Percentiles rank a stretch among this genome's conserved stretches.
phyloP scores from a whole-genome alignment of 176 grass and related monocot genomes.

The Paspalum notatum region DNA sequence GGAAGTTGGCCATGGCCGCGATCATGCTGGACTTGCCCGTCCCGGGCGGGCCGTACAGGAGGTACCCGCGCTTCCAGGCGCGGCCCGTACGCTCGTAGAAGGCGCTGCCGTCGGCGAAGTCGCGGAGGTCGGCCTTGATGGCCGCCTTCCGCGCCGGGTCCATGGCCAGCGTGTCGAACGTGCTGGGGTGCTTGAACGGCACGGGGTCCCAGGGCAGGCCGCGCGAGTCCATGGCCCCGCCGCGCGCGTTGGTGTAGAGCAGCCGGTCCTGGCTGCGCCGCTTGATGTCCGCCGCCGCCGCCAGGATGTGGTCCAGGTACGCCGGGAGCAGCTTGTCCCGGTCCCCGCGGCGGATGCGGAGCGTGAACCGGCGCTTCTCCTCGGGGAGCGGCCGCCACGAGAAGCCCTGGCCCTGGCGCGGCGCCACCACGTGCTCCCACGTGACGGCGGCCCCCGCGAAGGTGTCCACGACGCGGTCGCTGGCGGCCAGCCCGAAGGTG shows the following conservation, averaged over 20 bases:
- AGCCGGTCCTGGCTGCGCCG: slow-evolving; percentile 80
- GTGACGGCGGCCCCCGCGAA: slow-evolving; percentile 67
- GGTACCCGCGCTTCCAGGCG: slow-evolving; percentile 81
- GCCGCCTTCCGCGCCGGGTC: slow-evolving; percentile 56
- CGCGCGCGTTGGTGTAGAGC: slow-evolving; percentile 83
- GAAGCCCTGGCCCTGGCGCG: slow-evolving; percentile 63
- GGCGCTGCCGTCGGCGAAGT: slow-evolving; percentile 58
- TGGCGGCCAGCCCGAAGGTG: slow-evolving; percentile 86
- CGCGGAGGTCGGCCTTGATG: slow-evolving; percentile 77
- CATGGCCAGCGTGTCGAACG: slow-evolving; percentile 94
- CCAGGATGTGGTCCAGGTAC: slow-evolving; percentile 89
- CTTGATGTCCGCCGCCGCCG: slow-evolving; percentile 54
- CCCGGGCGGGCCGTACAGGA: slow-evolving; percentile 76
- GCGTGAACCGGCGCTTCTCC: slow-evolving; percentile 91
- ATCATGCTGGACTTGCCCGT: slow-evolving; percentile 96
- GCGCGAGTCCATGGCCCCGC: slow-evolving; percentile 64
- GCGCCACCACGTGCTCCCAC: slow-evolving; percentile 94
- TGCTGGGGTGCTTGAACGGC: slow-evolving; percentile 92
- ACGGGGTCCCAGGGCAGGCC: slow-evolving; percentile 79
- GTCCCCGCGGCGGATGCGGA: slow-evolving; percentile 78
- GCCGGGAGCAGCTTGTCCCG: slow-evolving; percentile 61
- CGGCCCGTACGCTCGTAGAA: slow-evolving; percentile 84
- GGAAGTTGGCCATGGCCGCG: slow-evolving; percentile 86
- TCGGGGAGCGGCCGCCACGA: slow-evolving; percentile 89
- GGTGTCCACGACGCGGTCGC: slow-evolving; percentile 70